Conservation (phyloP, 1,139 yeast species). For the Hemisphaericaspora lyxosophila region DNA sequence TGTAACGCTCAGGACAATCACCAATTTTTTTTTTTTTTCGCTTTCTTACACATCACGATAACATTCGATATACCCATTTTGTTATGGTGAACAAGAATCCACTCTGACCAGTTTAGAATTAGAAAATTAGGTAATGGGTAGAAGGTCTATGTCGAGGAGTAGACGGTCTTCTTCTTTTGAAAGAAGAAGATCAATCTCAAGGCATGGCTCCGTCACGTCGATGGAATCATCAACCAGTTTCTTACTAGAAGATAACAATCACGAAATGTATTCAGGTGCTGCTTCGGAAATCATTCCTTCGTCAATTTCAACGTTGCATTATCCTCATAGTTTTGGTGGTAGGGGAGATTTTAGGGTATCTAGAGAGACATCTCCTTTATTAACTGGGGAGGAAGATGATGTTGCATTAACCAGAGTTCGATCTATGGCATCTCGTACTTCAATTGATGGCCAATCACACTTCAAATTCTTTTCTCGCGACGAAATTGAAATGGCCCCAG, state of each 20-base stretch:
- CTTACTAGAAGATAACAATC: constrained; percentile 47
- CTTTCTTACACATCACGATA: no score
- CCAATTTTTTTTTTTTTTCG: neutral
- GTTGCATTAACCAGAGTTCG: constrained; percentile 27
- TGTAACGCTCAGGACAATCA: no score
- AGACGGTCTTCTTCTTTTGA: constrained; percentile 31
- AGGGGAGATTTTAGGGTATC: constrained; percentile 27
- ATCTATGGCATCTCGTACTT: constrained; percentile 29
- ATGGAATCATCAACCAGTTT: constrained; percentile 30
- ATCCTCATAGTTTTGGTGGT: constrained; percentile 52
- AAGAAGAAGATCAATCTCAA: constrained; percentile 21
- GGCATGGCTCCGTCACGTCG: constrained; percentile 45
- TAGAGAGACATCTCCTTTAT: constrained; percentile 41
- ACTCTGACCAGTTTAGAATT: neutral
- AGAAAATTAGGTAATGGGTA: neutral
- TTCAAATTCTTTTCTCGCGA: constrained; percentile 82
- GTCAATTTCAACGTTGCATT: constrained; percentile 85
- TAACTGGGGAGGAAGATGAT: constrained; percentile 23
- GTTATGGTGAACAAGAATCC: neutral
- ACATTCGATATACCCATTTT: no score
- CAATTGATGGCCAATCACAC: constrained; percentile 38
- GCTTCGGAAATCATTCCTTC: constrained; percentile 88
- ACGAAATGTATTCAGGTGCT: constrained; percentile 88
- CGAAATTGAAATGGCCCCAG: constrained; percentile 84
- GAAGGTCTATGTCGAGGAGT: constrained; percentile 5